Base-by-base conservation (phyloP, 345 rosid genomes). In the Gossypioides kirkii region DNA sequence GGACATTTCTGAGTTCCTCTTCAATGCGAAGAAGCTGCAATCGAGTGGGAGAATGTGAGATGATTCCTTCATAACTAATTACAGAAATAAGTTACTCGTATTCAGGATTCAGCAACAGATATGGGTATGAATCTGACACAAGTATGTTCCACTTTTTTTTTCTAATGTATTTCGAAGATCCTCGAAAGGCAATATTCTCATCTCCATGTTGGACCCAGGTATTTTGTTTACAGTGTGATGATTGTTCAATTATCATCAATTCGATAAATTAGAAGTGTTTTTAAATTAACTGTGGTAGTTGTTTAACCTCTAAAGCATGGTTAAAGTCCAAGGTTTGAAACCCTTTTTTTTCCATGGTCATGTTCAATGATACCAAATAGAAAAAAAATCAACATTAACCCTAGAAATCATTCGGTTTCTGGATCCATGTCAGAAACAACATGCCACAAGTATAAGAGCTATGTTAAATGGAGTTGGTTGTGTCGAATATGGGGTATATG, bases 21-120 rank as follows among this genome's bases (percentile, higher is more conserved):
- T 95, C 99, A 8, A 91, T 91, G 77, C 99, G 98, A 50, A 91
- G 90, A 75, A 95, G 99, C 98, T 93, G 98, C 82, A 84, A 79
- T 16, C 16, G 58, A 69, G 18, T 62, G 46, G 75, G 52, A 69
- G 23, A 78, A 61, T 8, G 46, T 66, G 41, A 53, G 58, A 60
- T n/a, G 41, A 58, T 71, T 71, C 25, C 45, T 26, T 46, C 70
- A 13, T 46, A 66, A 45, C 12, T 23, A 18, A 18, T 20, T 43
- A 42, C 43, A 0, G 32, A 2, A 23, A 23, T n/a, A n/a, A 6
- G 56, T 53, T 53, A n/a, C 23, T 53, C 56, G 8, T 7, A 17
- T 53, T 53, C 10, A n/a, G 56, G 22, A 14, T 8, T 53, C 3
- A 32, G 38, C 8, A 8, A 7, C 22, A n/a, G 10, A 53, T 53